Percentiles rank a stretch among this genome's conserved stretches.
Conservation (phyloP, 768 basidiomycete genomes). For the Wakefieldia striispora region DNA sequence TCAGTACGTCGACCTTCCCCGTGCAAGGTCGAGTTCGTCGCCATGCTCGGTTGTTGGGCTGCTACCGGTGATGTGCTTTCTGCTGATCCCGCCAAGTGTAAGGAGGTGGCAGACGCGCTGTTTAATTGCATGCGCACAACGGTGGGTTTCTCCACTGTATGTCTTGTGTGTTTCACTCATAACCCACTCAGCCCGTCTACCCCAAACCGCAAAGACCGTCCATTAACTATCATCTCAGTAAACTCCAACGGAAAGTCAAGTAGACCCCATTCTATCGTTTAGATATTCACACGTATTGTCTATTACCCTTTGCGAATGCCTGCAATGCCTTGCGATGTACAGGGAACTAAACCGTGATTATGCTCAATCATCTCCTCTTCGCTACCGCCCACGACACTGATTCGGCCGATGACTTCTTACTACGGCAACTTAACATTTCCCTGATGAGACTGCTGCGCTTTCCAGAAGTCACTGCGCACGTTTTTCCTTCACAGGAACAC, state of each 20-base stretch:
- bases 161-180: conserved; percentile 1
- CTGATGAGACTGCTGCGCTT: background rate
- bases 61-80: conserved; percentile 63
- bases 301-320: conserved; percentile 10
- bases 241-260: conserved; percentile 72
- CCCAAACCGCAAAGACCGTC: conserved; percentile 69
- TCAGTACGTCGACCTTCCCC: conserved; percentile 13
- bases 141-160: conserved; percentile 44
- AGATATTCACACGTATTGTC: conserved; percentile 17
- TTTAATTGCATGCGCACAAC: conserved; percentile 85
- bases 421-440: background rate
- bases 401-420: background rate
- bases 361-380: conserved; percentile 1
- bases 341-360: no score
- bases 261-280: conserved; percentile 36
- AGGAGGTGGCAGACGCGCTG: conserved; percentile 55
- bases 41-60: conserved; percentile 88
- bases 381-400: background rate
- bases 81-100: conserved; percentile 46
- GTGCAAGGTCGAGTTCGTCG: conserved; percentile 52
- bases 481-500: conserved; percentile 10
- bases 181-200: conserved; percentile 52
- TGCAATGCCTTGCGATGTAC: conserved; percentile 8
- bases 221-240: conserved; percentile 88
- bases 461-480: background rate